Evolutionary conservation across 495 filamentous ascomycete genomes (phyloP).

Genomic region (Aspergillus panamensis): DNA sequence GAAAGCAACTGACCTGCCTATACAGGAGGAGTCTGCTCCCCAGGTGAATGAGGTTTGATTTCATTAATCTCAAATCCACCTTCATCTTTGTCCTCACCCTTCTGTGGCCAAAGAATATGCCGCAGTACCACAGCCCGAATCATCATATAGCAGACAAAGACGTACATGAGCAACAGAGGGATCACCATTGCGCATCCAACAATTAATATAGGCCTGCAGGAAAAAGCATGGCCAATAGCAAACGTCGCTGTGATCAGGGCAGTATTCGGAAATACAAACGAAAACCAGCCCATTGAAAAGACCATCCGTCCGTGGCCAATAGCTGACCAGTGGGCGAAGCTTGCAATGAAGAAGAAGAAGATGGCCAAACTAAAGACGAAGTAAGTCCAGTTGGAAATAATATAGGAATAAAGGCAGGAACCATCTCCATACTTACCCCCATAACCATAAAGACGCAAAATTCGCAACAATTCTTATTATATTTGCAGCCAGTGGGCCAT

Average conservation of each 20-base stretch:
- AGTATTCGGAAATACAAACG: conserved; percentile 85
- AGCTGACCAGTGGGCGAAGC: conserved; percentile 72
- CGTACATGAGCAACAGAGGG: conserved; percentile 63
- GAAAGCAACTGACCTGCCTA: background rate
- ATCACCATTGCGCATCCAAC: conserved; percentile 63
- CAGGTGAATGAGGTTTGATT: conserved; percentile 27
- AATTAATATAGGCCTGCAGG: conserved; percentile 58
- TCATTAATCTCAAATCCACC: conserved; percentile 51
- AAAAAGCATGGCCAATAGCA: conserved; percentile 63
- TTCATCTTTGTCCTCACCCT: conserved; percentile 61
- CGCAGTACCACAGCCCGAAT: conserved; percentile 58
- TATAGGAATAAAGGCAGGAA: background rate
- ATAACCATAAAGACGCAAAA: conserved; percentile 73
- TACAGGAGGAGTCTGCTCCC: conserved; percentile 11
- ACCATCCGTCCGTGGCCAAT: conserved; percentile 58
- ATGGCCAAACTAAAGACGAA: conserved; percentile 56
- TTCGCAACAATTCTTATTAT: conserved; percentile 53
- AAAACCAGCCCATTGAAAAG: conserved; percentile 88
- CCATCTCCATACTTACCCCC: conserved; percentile 52
- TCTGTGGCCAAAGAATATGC: conserved; percentile 70
- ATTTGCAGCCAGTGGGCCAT: conserved; percentile 52
- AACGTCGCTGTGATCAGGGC: conserved; percentile 71
- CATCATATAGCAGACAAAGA: conserved; percentile 69
- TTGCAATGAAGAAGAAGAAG: conserved; percentile 82
- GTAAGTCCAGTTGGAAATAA: conserved; percentile 2